Percentiles rank a stretch among this genome's conserved stretches.
These are phyloP conservation scores for Peronospora tabacina DNA, from an alignment of 352 stramenopile genomes.

Conservation along the genomic window DNA sequence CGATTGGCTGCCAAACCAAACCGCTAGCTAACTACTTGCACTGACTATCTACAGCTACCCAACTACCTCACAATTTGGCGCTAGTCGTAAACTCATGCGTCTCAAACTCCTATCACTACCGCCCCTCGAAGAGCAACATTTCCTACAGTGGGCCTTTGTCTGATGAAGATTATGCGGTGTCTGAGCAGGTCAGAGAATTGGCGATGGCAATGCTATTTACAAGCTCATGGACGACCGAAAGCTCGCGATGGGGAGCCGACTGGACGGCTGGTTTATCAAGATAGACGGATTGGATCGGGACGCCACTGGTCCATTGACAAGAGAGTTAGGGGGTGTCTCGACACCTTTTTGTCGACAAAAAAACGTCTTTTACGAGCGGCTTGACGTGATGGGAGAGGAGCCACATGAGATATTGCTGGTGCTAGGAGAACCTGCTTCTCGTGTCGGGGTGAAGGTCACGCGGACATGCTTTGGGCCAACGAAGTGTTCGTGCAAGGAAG, in stretches of 20 bases:
- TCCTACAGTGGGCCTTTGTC: no score
- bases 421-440: slow-evolving; percentile 6
- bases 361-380: slow-evolving; percentile 39
- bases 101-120: no score
- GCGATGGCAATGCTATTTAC: slow-evolving; percentile 64
- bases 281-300: slow-evolving; percentile 63
- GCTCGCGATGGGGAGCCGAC: slow-evolving; percentile 29
- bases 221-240: slow-evolving; percentile 33
- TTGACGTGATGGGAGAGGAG: slow-evolving; percentile 53
- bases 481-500: slow-evolving; percentile 40
- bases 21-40: no score
- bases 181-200: slow-evolving; percentile 51
- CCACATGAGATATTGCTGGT: slow-evolving; percentile 42
- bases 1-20: no score
- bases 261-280: slow-evolving; percentile 45
- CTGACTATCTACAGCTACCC: no score
- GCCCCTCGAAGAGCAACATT: no score
- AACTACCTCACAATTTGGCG: no score
- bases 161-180: no score
- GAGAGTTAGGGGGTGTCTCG: slow-evolving; percentile 36
- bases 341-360: slow-evolving; percentile 26
- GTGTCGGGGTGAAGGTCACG: slow-evolving; percentile 15
- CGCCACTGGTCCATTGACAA: slow-evolving; percentile 48
- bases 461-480: slow-evolving; percentile 38
- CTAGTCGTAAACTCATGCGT: no score